Evolutionary conservation across 768 basidiomycete genomes (phyloP).

Genomic region (Phlebiopsis flavidoalba): DNA sequence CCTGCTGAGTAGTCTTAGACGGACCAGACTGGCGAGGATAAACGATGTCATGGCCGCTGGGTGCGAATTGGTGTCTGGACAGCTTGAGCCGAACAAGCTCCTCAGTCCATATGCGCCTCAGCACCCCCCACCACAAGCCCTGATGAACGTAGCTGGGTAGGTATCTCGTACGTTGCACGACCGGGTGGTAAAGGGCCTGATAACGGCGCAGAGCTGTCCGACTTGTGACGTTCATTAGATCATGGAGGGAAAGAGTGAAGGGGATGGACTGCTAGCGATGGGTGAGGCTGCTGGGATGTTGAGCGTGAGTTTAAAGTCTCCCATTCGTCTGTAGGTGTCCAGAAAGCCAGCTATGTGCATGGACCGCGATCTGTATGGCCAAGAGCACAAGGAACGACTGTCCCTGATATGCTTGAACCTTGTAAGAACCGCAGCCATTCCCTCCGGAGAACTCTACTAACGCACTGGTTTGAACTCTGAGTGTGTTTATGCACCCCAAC

Average conservation of each 20-base stretch:
- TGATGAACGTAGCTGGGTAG: slow-evolving; percentile 61
- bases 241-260: slow-evolving; percentile 38
- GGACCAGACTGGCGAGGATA: slow-evolving; percentile 60
- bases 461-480: slow-evolving; percentile 53
- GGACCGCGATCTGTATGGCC: slow-evolving; percentile 67
- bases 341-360: slow-evolving; percentile 56
- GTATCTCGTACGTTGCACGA: slow-evolving; percentile 23
- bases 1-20: slow-evolving; percentile 18
- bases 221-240: slow-evolving; percentile 43
- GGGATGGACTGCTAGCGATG: slow-evolving; percentile 2
- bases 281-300: slow-evolving; percentile 18
- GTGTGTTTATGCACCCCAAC: slow-evolving; percentile 35
- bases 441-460: background rate
- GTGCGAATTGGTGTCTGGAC: slow-evolving; percentile 61
- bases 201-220: slow-evolving; percentile 15
- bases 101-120: slow-evolving; percentile 82
- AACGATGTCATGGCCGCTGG: slow-evolving; percentile 56
- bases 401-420: slow-evolving; percentile 47
- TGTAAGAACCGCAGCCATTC: background rate
- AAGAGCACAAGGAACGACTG: slow-evolving; percentile 61
- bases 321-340: slow-evolving; percentile 74
- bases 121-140: slow-evolving; percentile 91
- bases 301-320: slow-evolving; percentile 48
- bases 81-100: slow-evolving; percentile 80
- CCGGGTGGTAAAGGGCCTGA: slow-evolving; percentile 9